Evolutionary conservation across 2,329 filamentous ascomycete genomes (phyloP), one percentile per base, ranked within the genome.

Genomic region (Aspergillus pseudoterreus): DNA sequence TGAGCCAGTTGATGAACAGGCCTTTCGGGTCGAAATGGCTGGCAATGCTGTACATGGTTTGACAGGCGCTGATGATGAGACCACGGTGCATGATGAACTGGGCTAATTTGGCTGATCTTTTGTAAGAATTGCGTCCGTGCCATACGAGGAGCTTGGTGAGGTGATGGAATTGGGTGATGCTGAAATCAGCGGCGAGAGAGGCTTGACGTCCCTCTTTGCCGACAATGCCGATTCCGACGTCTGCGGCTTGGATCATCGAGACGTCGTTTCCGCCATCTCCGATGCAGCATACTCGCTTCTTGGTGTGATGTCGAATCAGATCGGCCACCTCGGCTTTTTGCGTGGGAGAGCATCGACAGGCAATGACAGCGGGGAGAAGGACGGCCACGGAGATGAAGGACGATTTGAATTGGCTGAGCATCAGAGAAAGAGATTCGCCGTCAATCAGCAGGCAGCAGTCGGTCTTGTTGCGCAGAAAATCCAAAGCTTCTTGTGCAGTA

Each of bases 31-130:
- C 90, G 67, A 96, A 96, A 54, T 87, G 83, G 52, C 90, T 87
- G 5, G 92, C 92, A 55, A 97, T 95, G 68, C 89, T 95, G 77
- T 92, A 99, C 80, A 99, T 91, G 0, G 94, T 97, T 75, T 99
- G 94, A 63, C 92, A 96, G 24, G 97, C 91, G 49, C 84, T 87
- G 65, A 99, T 95, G 64, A 99, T 96, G 42, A 99, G 78, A 46
- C 94, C 94, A 63, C 94, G 88, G 68, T 99, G 95, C 63, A 99
- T 99, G 63, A 99, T 92, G 71, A 99, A 99, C 70, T 97, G 95
- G 0, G 90, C 91, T 21, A 99, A 82, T 74, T 99, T 99, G 24
- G 94, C 94, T 53, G 85, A 90, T 43, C 95, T 84, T 73, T 97
- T 97, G 78, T 99, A 99, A 62, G 87, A 92, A 74, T 99, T 99